Conservation (phyloP, 495 filamentous ascomycete species). For the Xylaria cubensis region DNA sequence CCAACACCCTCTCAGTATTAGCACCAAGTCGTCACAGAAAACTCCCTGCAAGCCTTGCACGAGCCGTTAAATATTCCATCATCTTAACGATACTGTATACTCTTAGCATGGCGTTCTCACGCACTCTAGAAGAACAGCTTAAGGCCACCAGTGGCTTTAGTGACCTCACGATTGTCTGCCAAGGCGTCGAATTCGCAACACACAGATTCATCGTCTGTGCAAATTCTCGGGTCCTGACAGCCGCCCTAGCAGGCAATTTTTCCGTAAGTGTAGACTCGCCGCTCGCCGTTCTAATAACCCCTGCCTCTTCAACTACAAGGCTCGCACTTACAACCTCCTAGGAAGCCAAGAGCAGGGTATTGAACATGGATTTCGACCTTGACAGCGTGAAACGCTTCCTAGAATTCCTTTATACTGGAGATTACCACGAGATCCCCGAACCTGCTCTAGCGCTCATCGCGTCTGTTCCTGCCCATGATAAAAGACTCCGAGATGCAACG, state of each 20-base stretch:
- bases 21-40: background rate
- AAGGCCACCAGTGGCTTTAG: conserved; percentile 7
- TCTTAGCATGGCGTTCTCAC: background rate
- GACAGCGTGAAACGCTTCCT: conserved; percentile 6
- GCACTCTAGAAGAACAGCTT: background rate
- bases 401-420: conserved; percentile 9
- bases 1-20: background rate
- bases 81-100: conserved; percentile 6
- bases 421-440: conserved; percentile 2
- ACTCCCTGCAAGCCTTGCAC: background rate
- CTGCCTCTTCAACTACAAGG: background rate
- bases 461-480: background rate
- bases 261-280: background rate
- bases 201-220: conserved; percentile 6
- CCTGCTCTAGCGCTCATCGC: background rate
- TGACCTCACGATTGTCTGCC: background rate
- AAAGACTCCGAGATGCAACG: background rate
- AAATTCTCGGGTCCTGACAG: conserved; percentile 1
- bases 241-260: conserved; percentile 2
- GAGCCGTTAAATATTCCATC: background rate
- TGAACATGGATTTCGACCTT: background rate
- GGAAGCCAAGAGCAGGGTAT: background rate
- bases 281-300: background rate
- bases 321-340: background rate
- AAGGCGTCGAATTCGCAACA: conserved; percentile 5